Evolutionary conservation across 257 asterid genomes (phyloP), one percentile per base, ranked within the genome.

Genomic region (Solanum appendiculatum): DNA sequence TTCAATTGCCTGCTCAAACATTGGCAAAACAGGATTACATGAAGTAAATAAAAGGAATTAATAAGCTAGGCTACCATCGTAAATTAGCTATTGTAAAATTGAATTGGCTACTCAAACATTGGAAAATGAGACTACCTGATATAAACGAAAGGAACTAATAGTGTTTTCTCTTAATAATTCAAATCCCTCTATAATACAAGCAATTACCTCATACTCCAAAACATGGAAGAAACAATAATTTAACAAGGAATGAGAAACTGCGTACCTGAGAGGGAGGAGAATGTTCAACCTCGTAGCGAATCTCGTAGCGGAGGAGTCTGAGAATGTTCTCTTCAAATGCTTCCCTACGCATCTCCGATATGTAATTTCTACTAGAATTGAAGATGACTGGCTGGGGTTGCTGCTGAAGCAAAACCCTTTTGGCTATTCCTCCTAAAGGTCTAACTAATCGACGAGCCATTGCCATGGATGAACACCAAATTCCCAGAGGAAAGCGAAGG

Each of bases 281-380:
- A 34, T 42, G 90, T 16, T 95, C 98, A 87, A 92, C 87, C 89
- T 96, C 98, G 89, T 93, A 96, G 78, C 93, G 95, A 81, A 96
- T 91, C 88, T 97, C 98, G 70, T 88, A 90, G 12, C 99, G 94
- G 86, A 97, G 90, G 66, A 94, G 94, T 73, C 99, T 97, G 88
- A 93, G 93, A 81, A 96, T 89, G 91, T 93, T 93, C 40, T 93
- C 94, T 85, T 97, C 98, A 86, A 96, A 93, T 63, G 97, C 98
- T 80, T 93, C 91, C 72, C 91, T 95, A 18, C 95, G 94, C 99
- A 97, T 92, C 83, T 93, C 98, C 54, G 95, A 66, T 48, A 89
- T 85, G 89, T 90, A 92, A 87, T 86, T 94, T 91, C 96, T 88
- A 80, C 88, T 87, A 8, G 91, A 85, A 60, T 83, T 54, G 25